Conservation (phyloP, 2,329 filamentous ascomycete species). For the Pleomassaria siparia region DNA sequence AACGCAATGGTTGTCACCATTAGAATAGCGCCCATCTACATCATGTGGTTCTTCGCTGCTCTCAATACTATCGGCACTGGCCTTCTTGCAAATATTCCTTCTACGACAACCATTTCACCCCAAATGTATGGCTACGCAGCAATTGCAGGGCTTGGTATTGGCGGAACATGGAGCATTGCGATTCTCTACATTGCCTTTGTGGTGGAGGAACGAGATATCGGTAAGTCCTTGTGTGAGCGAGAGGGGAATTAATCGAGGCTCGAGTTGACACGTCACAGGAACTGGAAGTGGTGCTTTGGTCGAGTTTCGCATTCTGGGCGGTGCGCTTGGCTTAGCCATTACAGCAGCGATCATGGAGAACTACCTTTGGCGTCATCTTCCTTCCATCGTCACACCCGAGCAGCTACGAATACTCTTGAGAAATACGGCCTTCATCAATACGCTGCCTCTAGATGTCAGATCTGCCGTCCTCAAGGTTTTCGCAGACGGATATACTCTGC, state of each 20-base stretch:
- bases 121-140: slow-evolving; percentile 1
- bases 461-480: background rate
- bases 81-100: background rate
- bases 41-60: slow-evolving; percentile 1
- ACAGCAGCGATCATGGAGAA: background rate
- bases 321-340: background rate
- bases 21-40: background rate
- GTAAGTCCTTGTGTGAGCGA: background rate
- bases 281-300: background rate
- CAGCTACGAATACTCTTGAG: background rate
- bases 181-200: background rate
- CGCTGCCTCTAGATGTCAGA: background rate
- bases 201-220: background rate
- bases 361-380: background rate
- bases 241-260: too few species aligned
- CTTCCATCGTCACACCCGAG: background rate
- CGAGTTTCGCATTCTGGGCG: background rate
- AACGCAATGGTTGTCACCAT: background rate
- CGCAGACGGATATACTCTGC: background rate
- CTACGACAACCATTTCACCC: background rate
- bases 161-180: slow-evolving; percentile 1
- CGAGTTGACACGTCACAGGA: background rate
- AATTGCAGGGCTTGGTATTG: background rate
- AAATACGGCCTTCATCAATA: background rate
- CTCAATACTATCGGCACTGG: background rate